Percentiles rank a stretch among this genome's conserved stretches.
Evolutionary conservation across 1,284 basidiomycete species (phyloP).

Genomic region (Cutaneotrichosporon sp.): DNA sequence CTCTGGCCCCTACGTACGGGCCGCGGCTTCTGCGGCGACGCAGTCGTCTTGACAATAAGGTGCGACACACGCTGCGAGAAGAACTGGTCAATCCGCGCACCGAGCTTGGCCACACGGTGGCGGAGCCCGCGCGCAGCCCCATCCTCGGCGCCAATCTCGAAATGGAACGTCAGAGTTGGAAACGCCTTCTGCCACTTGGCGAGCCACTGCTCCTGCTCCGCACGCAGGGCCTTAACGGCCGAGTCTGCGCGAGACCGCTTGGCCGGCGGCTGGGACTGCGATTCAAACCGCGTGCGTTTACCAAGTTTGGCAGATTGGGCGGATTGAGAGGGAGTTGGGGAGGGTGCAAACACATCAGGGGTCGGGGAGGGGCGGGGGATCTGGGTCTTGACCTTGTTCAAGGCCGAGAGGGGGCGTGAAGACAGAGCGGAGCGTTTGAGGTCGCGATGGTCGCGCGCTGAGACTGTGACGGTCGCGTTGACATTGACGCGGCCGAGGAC

Average conservation of each 20-base stretch:
- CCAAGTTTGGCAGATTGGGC: conserved; percentile 14
- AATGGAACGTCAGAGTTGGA: conserved; percentile 77
- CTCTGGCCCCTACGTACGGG: conserved; percentile 16
- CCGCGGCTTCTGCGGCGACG: conserved; percentile 51
- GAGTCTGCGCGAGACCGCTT: conserved; percentile 14
- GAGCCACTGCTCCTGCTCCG: conserved; percentile 66
- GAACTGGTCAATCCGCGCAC: conserved; percentile 71
- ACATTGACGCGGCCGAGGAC: conserved; percentile 19
- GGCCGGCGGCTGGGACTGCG: neutral
- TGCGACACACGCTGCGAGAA: conserved; percentile 82
- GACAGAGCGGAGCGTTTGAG: no score
- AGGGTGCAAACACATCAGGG: conserved; percentile 30
- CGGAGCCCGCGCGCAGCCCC: conserved; percentile 54
- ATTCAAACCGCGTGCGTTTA: conserved; percentile 9
- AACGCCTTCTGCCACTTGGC: conserved; percentile 80
- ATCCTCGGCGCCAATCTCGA: conserved; percentile 57
- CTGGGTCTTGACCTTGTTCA: neutral
- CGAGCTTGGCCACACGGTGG: conserved; percentile 60
- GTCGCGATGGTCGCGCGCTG: no score
- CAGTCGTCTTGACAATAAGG: conserved; percentile 56
- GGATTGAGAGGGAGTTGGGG: no score
- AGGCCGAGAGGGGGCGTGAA: no score
- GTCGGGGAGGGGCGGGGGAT: conserved; percentile 22
- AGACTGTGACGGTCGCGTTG: conserved; percentile 5
- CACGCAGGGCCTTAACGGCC: conserved; percentile 23